Percentiles rank a stretch among this genome's conserved stretches.
These are phyloP conservation scores for Fusarium drepaniforme DNA, from an alignment of 2,329 filamentous ascomycete genomes.

Conservation along the genomic window DNA sequence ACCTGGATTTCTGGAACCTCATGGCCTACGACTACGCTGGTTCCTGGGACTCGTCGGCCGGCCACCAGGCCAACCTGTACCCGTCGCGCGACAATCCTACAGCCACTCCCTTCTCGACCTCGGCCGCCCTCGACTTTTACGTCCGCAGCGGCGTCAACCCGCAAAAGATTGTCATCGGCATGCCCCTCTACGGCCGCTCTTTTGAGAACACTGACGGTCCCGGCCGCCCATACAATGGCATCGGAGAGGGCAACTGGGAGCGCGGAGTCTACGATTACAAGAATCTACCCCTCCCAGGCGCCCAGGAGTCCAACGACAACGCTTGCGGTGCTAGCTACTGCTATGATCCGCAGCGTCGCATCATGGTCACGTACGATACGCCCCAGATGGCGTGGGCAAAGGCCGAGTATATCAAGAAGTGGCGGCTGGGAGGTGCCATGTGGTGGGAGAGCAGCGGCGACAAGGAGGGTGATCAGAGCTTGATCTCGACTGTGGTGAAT, in stretches of 20 bases:
- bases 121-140: constrained; percentile 79
- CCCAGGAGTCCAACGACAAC: constrained; percentile 73
- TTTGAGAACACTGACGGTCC: constrained; percentile 84
- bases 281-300: constrained; percentile 77
- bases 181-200: constrained; percentile 91
- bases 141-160: constrained; percentile 71
- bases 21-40: constrained; percentile 94
- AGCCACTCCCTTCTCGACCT: constrained; percentile 83
- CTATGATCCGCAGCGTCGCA: constrained; percentile 72
- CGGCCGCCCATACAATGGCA: constrained; percentile 76
- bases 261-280: constrained; percentile 91
- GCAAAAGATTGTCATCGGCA: constrained; percentile 86
- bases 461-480: constrained; percentile 71
- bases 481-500: constrained; percentile 76
- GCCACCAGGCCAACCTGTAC: constrained; percentile 86
- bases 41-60: constrained; percentile 78
- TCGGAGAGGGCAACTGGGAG: constrained; percentile 88
- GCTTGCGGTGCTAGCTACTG: constrained; percentile 80
- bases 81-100: constrained; percentile 66
- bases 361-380: constrained; percentile 85
- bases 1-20: constrained; percentile 81
- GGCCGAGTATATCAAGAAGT: constrained; percentile 75
- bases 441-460: constrained; percentile 96
- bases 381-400: constrained; percentile 76
- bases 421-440: constrained; percentile 88